Evolutionary conservation across 306 rosid genomes (phyloP).

Genomic region (Fragaria iinumae): DNA sequence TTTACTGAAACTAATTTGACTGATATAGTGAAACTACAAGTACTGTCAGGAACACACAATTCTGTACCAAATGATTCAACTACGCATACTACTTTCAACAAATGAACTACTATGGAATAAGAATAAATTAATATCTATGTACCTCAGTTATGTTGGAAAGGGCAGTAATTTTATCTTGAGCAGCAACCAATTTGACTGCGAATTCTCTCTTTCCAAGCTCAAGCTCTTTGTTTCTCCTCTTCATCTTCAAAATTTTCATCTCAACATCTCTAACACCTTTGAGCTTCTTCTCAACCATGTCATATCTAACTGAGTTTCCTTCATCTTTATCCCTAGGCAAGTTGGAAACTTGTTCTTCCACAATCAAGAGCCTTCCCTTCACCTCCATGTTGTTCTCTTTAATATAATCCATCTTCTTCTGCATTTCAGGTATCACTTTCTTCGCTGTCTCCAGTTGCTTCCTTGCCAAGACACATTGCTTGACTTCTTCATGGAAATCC

Average conservation of each 20-base stretch:
- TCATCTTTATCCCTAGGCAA: slow-evolving; percentile 18
- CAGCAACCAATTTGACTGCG: slow-evolving; percentile 23
- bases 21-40: background rate
- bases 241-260: slow-evolving; percentile 32
- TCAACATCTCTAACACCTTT: slow-evolving; percentile 22
- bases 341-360: slow-evolving; percentile 31
- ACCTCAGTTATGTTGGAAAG: slow-evolving; percentile 27
- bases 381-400: slow-evolving; percentile 4
- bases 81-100: background rate
- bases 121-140: background rate
- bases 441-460: slow-evolving; percentile 35
- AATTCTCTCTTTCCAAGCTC: slow-evolving; percentile 50
- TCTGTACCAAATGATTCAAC: background rate
- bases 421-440: slow-evolving; percentile 27
- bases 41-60: background rate
- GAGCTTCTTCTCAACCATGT: slow-evolving; percentile 26
- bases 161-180: slow-evolving; percentile 29
- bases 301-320: slow-evolving; percentile 10
- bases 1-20: background rate
- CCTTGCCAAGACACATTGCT: slow-evolving; percentile 23
- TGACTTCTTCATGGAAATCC: slow-evolving; percentile 33
- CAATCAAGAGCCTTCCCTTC: slow-evolving; percentile 27
- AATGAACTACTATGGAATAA: background rate
- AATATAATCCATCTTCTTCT: slow-evolving; percentile 20
- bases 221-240: slow-evolving; percentile 50